phyloP scores from a whole-genome alignment of 129 eudicot species.

The Ambrosia trifida region DNA sequence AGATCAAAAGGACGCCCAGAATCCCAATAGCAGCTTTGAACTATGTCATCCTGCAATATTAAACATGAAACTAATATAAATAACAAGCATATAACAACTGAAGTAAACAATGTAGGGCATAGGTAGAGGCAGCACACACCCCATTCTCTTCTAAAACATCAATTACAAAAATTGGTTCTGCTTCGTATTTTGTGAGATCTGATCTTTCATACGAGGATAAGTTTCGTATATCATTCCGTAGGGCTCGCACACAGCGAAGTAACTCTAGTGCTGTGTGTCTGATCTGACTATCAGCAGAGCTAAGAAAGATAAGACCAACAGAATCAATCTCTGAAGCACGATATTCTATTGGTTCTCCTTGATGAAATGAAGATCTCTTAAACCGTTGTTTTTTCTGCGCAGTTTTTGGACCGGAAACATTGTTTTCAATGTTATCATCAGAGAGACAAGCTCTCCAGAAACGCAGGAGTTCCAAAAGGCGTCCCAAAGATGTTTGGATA shows the following conservation, averaged over 20 bases:
- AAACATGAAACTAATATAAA: background rate
- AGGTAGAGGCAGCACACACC: constrained; percentile 51
- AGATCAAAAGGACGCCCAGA: constrained; percentile 86
- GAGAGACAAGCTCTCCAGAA: constrained; percentile 88
- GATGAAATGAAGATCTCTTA: constrained; percentile 72
- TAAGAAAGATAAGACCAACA: constrained; percentile 90
- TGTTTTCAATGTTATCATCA: constrained; percentile 62
- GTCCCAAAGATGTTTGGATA: constrained; percentile 93
- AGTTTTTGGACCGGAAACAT: constrained; percentile 55
- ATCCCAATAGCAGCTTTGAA: constrained; percentile 98
- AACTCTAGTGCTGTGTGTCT: constrained; percentile 95
- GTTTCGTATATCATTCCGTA: constrained; percentile 80
- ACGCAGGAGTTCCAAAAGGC: constrained; percentile 88
- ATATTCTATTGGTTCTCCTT: constrained; percentile 83
- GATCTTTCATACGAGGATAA: constrained; percentile 53
- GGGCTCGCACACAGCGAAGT: constrained; percentile 90
- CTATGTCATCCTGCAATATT: constrained; percentile 84
- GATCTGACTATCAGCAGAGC: constrained; percentile 96
- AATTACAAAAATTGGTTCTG: constrained; percentile 87
- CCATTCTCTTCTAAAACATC: constrained; percentile 99
- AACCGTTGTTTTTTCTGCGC: constrained; percentile 63
- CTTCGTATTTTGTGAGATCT: constrained; percentile 65
- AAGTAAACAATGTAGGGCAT: constrained; percentile 7
- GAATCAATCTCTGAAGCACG: constrained; percentile 98
- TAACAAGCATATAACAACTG: background rate